Conservation (phyloP, 441 rosid species). For the Biscutella laevigata region DNA sequence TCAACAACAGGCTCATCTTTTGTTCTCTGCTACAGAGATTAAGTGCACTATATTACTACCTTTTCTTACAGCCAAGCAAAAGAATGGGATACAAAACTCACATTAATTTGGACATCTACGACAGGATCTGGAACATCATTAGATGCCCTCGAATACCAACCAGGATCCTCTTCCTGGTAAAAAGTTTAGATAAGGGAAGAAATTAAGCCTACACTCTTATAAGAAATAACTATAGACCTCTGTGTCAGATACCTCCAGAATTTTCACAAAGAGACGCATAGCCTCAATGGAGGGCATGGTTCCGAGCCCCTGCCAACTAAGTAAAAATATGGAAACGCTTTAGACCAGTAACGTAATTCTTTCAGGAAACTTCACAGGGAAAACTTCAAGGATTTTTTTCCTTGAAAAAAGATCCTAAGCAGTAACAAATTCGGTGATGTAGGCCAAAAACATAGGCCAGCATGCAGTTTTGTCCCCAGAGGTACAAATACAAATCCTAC, state of each 20-base stretch:
- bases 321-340: conserved; percentile 12
- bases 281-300: conserved; percentile 89
- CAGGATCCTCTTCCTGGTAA: conserved; percentile 90
- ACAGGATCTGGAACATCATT: conserved; percentile 55
- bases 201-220: conserved; percentile 7
- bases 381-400: conserved; percentile 7
- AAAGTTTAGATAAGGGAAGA: conserved; percentile 4
- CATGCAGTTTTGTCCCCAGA: neutral
- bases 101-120: conserved; percentile 61
- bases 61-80: neutral
- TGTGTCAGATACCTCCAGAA: conserved; percentile 77
- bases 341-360: conserved; percentile 5
- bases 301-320: conserved; percentile 95
- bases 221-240: conserved; percentile 4
- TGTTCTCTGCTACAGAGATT: conserved; percentile 40
- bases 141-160: conserved; percentile 94
- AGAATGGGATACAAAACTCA: conserved; percentile 33
- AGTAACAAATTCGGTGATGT: conserved; percentile 9
- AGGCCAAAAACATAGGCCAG: neutral
- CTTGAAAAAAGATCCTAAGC: neutral
- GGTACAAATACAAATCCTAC: conserved; percentile 9
- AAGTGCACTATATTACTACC: conserved; percentile 18
- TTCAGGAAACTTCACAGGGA: neutral
- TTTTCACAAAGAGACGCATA: conserved; percentile 99
- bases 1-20: conserved; percentile 49